Percentiles rank a stretch among this genome's conserved stretches.
These are phyloP conservation scores for Pseudoscleropodium purum DNA, from an alignment of 225 moss, liverwort and hornwort species.

Conservation along the genomic window DNA sequence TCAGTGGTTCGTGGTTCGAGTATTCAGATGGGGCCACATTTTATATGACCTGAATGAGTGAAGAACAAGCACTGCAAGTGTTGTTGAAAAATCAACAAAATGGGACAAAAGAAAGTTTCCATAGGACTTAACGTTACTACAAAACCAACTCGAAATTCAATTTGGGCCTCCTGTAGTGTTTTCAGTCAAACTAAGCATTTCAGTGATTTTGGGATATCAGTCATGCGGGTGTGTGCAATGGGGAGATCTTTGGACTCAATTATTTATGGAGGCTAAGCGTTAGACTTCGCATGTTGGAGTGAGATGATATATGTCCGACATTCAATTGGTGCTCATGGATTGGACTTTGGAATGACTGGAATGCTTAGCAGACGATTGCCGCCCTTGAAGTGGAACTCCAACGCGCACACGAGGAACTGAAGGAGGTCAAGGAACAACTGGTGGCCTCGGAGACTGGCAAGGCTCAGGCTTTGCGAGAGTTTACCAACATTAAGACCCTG, in stretches of 20 bases:
- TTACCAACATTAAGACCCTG: slow-evolving; percentile 32
- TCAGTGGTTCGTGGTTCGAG: neutral
- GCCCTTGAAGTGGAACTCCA: slow-evolving; percentile 28
- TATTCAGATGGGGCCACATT: neutral
- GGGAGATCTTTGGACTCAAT: neutral
- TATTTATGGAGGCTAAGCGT: too few relatives aligned
- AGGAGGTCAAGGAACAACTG: slow-evolving; percentile 15
- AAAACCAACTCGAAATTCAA: neutral
- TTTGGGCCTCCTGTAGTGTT: neutral
- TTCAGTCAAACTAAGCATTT: neutral
- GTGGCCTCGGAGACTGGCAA: slow-evolving; percentile 25
- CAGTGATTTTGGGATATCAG: neutral
- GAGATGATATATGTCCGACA: neutral
- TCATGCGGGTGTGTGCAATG: neutral
- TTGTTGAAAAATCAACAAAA: neutral
- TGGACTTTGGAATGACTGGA: neutral
- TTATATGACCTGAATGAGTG: neutral
- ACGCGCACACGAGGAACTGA: slow-evolving; percentile 20
- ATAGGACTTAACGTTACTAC: neutral
- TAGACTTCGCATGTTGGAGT: neutral
- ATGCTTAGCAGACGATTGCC: slow-evolving; percentile 11
- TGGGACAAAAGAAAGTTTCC: neutral
- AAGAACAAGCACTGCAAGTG: neutral
- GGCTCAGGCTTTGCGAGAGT: slow-evolving; percentile 32
- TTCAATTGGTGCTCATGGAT: neutral